Conservation (phyloP, 2,329 filamentous ascomycete genomes). For the Westerdykella sp. region DNA sequence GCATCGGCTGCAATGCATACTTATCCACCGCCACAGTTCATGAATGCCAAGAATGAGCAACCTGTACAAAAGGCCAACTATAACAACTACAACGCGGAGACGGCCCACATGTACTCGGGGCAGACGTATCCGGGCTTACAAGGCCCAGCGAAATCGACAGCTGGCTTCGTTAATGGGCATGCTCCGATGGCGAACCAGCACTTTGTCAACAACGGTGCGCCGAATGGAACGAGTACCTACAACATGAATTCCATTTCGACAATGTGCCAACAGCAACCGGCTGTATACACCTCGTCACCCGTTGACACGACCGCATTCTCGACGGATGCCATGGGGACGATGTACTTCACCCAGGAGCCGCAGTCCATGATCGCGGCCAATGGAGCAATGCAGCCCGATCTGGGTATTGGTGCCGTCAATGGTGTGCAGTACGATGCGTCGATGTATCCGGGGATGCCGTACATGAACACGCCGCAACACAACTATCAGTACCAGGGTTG, state of each 20-base stretch:
- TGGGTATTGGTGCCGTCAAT: constrained; percentile 23
- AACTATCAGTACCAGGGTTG: constrained; percentile 28
- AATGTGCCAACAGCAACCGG: constrained; percentile 17
- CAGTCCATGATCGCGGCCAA: constrained; percentile 16
- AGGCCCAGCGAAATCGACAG: constrained; percentile 22
- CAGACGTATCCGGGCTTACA: constrained; percentile 34
- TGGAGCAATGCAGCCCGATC: constrained; percentile 11
- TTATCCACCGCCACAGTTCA: constrained; percentile 35
- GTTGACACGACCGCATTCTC: constrained; percentile 29
- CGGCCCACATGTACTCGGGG: constrained; percentile 14
- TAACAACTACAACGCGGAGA: constrained; percentile 16
- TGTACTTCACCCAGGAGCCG: constrained; percentile 29
- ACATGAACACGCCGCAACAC: constrained; percentile 25
- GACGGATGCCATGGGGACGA: constrained; percentile 15
- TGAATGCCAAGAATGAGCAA: constrained; percentile 17
- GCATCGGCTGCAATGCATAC: constrained; percentile 31
- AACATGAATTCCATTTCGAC: constrained; percentile 26
- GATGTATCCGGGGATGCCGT: constrained; percentile 30
- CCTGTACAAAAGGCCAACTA: constrained; percentile 16
- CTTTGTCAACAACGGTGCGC: constrained; percentile 22
- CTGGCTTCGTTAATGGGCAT: constrained; percentile 24
- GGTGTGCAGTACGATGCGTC: constrained; percentile 24
- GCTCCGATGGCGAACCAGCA: constrained; percentile 21
- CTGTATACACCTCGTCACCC: constrained; percentile 33
- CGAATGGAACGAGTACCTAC: constrained; percentile 18